Percentiles rank a stretch among this genome's conserved stretches.
Evolutionary conservation across 345 rosid genomes (phyloP).

Genomic region (Mallotus nudiflorus): DNA sequence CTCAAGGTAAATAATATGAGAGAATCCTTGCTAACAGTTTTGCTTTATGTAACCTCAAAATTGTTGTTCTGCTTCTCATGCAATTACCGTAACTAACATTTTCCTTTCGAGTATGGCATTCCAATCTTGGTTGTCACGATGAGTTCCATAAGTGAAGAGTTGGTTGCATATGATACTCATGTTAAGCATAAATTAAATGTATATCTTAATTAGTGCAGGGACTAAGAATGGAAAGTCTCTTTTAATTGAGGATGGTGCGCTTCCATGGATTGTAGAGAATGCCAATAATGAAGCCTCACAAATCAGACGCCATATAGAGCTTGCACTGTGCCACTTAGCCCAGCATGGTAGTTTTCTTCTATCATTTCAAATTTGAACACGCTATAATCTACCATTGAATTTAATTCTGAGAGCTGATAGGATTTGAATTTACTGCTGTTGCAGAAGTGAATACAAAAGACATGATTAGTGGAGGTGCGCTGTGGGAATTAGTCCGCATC

Average conservation of each 20-base stretch:
- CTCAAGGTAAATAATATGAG: conserved; percentile 58
- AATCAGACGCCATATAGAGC: conserved; percentile 81
- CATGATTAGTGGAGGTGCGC: conserved; percentile 89
- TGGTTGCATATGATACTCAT: background rate
- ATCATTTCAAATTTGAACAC: background rate
- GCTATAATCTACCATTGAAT: conserved; percentile 1
- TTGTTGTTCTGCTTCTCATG: background rate
- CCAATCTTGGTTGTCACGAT: background rate
- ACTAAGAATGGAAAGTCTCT: conserved; percentile 75
- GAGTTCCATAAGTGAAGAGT: background rate
- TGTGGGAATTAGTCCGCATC: conserved; percentile 88
- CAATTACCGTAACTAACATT: background rate
- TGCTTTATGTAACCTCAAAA: background rate
- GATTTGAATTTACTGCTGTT: conserved; percentile 1
- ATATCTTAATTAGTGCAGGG: conserved; percentile 46
- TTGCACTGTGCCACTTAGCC: conserved; percentile 95
- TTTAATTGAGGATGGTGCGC: conserved; percentile 88
- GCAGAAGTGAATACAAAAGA: conserved; percentile 90
- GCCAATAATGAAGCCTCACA: conserved; percentile 82
- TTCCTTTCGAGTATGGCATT: background rate
- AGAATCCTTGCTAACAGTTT: background rate
- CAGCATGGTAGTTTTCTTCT: conserved; percentile 64
- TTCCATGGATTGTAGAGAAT: conserved; percentile 92
- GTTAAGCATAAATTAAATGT: background rate
- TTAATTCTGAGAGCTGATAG: background rate